Evolutionary conservation across 2,329 filamentous ascomycete genomes (phyloP).

Genomic region (Penicillium sp.): DNA sequence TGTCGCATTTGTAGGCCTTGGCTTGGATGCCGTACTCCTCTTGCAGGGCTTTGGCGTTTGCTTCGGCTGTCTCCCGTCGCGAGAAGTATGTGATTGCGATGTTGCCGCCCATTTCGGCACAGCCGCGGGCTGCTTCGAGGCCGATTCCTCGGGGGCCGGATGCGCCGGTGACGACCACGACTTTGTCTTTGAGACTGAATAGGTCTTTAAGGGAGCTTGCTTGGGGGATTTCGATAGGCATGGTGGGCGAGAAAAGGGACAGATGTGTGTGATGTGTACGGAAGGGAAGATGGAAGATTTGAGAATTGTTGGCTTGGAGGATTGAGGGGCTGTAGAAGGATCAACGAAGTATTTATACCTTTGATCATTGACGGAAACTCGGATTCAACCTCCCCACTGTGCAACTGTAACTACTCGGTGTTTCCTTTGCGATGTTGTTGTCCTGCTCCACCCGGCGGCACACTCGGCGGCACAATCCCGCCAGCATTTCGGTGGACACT

Average conservation of each 20-base stretch:
- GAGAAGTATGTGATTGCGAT: slow-evolving; percentile 66
- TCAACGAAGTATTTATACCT: not conserved
- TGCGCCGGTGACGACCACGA: slow-evolving; percentile 49
- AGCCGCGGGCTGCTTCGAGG: slow-evolving; percentile 63
- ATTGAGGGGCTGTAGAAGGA: not conserved
- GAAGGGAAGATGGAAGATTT: not conserved
- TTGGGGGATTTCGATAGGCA: slow-evolving; percentile 40
- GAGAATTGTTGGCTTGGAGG: not conserved
- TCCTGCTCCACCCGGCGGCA: slow-evolving; percentile 4
- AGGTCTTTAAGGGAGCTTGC: slow-evolving; percentile 38
- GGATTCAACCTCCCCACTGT: not conserved
- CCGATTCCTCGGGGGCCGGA: slow-evolving; percentile 65
- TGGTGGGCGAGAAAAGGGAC: slow-evolving; percentile 15
- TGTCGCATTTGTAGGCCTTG: slow-evolving; percentile 66
- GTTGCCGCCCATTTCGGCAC: slow-evolving; percentile 63
- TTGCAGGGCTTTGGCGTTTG: slow-evolving; percentile 61
- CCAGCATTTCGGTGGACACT: not conserved
- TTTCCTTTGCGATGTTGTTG: not conserved
- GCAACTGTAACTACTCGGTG: not conserved
- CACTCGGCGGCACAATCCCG: not conserved
- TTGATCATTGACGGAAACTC: not conserved
- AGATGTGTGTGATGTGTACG: not conserved
- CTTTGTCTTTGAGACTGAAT: slow-evolving; percentile 49
- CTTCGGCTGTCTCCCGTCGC: slow-evolving; percentile 59
- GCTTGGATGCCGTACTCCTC: slow-evolving; percentile 62